These are phyloP conservation scores for Astrothelium macrocarpum DNA, from an alignment of 495 filamentous ascomycete genomes.

Conservation along the genomic window DNA sequence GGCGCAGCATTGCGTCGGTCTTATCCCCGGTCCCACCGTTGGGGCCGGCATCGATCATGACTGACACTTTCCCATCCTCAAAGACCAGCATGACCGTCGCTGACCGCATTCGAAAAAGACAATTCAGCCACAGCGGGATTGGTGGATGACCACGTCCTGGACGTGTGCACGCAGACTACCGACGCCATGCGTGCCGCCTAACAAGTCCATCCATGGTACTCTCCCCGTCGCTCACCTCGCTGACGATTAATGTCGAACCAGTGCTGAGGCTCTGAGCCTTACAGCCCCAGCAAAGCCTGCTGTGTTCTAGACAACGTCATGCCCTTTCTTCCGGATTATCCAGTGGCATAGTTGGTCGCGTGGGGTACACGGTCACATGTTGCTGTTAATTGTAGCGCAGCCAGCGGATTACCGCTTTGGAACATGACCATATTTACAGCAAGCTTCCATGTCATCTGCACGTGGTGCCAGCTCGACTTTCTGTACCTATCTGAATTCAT, in stretches of 20 bases:
- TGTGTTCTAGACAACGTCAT: not conserved
- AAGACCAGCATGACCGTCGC: no score
- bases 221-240: not conserved
- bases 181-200: not conserved
- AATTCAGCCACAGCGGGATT: not conserved
- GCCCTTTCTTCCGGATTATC: not conserved
- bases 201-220: not conserved
- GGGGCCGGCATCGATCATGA: not conserved
- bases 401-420: slow-evolving; percentile 3
- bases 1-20: not conserved
- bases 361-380: not conserved
- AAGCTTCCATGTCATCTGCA: no score
- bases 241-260: not conserved
- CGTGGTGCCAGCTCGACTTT: no score
- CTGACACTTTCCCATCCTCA: no score
- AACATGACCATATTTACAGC: not conserved
- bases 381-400: not conserved
- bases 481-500: not conserved
- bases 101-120: not conserved
- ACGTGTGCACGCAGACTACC: not conserved
- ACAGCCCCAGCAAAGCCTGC: not conserved
- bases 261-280: not conserved
- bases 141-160: not conserved
- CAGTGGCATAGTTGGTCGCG: not conserved
- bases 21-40: not conserved